phyloP scores from a whole-genome alignment of 495 filamentous ascomycete species.

The Lasiosphaeria ovina region DNA sequence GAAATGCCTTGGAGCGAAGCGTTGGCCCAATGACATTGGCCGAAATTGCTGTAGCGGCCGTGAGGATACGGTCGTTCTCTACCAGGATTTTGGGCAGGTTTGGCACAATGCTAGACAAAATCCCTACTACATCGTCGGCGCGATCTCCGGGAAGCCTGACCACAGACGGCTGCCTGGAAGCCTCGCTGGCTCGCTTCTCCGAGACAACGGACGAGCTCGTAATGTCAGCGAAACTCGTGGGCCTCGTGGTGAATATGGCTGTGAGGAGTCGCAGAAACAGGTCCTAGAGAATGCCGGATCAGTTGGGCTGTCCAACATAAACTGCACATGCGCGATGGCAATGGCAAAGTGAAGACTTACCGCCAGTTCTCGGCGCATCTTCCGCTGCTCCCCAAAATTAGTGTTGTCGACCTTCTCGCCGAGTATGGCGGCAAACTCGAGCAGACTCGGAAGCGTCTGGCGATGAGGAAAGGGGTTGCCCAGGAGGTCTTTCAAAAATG shows the following conservation, averaged over 20 bases:
- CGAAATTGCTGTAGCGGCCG: constrained; percentile 75
- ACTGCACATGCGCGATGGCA: background rate
- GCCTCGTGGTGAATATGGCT: constrained; percentile 86
- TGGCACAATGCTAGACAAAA: constrained; percentile 74
- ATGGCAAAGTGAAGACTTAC: constrained; percentile 51
- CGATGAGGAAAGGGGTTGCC: constrained; percentile 94
- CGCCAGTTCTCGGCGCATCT: constrained; percentile 87
- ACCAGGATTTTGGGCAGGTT: constrained; percentile 81
- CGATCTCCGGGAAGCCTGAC: constrained; percentile 35
- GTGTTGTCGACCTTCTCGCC: constrained; percentile 96
- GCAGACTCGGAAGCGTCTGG: constrained; percentile 79
- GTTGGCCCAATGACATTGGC: constrained; percentile 78
- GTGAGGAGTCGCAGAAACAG: constrained; percentile 82
- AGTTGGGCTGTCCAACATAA: constrained; percentile 19
- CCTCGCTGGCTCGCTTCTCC: constrained; percentile 28
- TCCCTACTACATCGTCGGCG: constrained; percentile 76
- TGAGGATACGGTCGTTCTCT: constrained; percentile 78
- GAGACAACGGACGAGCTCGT: constrained; percentile 23
- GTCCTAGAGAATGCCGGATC: constrained; percentile 57
- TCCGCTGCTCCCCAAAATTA: constrained; percentile 92
- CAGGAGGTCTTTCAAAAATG: constrained; percentile 84
- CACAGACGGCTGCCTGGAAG: constrained; percentile 24
- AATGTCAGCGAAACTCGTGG: constrained; percentile 58
- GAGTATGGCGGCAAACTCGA: constrained; percentile 85
- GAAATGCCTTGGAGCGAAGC: constrained; percentile 82